A percentile compares a stretch with the other conserved stretches of the same genome.
phyloP scores from a whole-genome alignment of 805 yeast species.

The Wickerhamiella brachini region DNA sequence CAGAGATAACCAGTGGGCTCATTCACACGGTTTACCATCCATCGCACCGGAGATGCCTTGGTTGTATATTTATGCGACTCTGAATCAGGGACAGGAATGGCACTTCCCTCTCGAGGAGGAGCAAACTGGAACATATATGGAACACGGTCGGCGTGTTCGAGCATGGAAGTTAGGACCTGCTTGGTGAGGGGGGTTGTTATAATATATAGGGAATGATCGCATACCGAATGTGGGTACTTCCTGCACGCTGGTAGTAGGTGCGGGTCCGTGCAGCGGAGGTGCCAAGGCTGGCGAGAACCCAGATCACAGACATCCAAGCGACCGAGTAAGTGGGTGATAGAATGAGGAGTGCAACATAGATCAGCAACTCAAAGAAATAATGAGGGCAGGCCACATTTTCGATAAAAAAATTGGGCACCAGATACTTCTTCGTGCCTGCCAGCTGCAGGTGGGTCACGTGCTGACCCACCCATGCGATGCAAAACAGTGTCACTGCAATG shows the following conservation, averaged over 20 bases:
- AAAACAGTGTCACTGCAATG: constrained; percentile 20
- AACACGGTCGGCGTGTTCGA: neutral
- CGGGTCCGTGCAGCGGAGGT: constrained; percentile 38
- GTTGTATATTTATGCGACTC: neutral
- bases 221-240: constrained; percentile 3
- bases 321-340: constrained; percentile 11
- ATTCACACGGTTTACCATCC: constrained; percentile 7
- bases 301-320: constrained; percentile 14
- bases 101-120: neutral
- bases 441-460: constrained; percentile 34
- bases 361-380: constrained; percentile 42
- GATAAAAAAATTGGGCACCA: constrained; percentile 33
- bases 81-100: neutral
- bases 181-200: constrained; percentile 2
- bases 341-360: constrained; percentile 28
- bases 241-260: constrained; percentile 27
- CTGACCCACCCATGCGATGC: constrained; percentile 33
- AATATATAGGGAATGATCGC: constrained; percentile 10
- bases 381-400: constrained; percentile 41
- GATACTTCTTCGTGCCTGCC: constrained; percentile 38
- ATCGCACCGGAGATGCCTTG: neutral
- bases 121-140: neutral
- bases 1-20: constrained; percentile 14
- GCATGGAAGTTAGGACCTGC: neutral
- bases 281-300: constrained; percentile 32